phyloP scores from a whole-genome alignment of 75 land plant genomes.

The Sequoia sempervirens region DNA sequence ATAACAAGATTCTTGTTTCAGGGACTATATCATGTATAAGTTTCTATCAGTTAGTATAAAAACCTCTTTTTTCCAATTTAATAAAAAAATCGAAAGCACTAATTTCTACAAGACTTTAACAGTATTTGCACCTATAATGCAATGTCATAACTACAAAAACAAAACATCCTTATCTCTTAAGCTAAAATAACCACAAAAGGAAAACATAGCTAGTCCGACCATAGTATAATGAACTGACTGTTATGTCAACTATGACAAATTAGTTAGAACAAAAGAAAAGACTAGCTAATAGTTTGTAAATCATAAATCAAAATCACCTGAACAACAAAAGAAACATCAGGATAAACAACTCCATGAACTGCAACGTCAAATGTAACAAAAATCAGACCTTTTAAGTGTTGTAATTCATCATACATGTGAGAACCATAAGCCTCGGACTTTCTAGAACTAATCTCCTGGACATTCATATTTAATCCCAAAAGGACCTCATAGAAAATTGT shows the following conservation, averaged over 20 bases:
- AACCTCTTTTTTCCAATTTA: not conserved
- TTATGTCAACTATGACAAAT: not conserved
- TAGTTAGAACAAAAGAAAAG: not conserved
- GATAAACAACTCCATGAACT: conserved; percentile 71
- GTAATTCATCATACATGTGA: conserved; percentile 64
- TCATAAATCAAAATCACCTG: too few relatives aligned
- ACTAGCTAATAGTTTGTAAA: too few relatives aligned
- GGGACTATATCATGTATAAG: not conserved
- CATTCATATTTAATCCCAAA: conserved; percentile 57
- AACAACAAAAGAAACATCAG: conserved; percentile 73
- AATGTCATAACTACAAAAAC: not conserved
- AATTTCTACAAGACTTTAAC: not conserved
- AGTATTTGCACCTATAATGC: not conserved
- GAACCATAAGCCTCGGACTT: conserved; percentile 57
- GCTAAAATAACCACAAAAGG: not conserved
- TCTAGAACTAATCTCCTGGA: conserved; percentile 64
- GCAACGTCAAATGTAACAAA: conserved; percentile 79
- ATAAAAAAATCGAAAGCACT: not conserved
- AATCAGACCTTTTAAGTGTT: conserved; percentile 49
- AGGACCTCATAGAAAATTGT: conserved; percentile 39
- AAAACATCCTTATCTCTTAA: not conserved
- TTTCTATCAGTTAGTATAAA: not conserved
- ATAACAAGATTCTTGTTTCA: not conserved
- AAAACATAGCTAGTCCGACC: not conserved
- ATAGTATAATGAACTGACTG: not conserved